Base-by-base conservation (phyloP, 345 rosid species). In the Ailanthus altissimus region DNA sequence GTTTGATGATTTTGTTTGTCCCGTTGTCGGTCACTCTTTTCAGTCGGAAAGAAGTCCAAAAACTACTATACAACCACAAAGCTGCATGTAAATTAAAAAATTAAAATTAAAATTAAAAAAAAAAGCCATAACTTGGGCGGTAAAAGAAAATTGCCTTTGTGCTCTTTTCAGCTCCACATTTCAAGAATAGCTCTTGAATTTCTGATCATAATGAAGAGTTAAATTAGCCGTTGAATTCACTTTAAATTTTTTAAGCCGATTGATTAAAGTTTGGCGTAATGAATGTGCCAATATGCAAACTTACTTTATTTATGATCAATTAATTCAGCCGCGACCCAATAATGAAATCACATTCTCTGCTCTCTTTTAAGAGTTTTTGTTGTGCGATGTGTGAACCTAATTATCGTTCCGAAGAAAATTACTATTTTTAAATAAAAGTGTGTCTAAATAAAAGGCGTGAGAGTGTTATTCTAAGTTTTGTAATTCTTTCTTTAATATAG, bases 1-100 rank as follows among this genome's bases (percentile, higher is more conserved):
- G 74, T 77, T 75, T 81, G 51, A 81, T 88, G 77, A 84, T 84
- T 64, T 68, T 70, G 58, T 72, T 60, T 77, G 84, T 78, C 86
- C 78, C 50, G 49, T 75, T 82, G 86, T 81, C 86, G 78, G 83
- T 72, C 63, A 54, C 73, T 70, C 71, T 68, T 73, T 47, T 36
- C 20, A 57, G 51, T 51, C 25, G 36, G 2, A 60, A 60, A 43
- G 3, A 38, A 54, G 63, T n/a, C 62, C 80, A 54, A 72, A 56
- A 26, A 57, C 70, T 46, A 63, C 45, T 43, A 54, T 25, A 75
- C 77, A 79, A 73, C 58, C 66, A 68, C 43, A 77, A 75, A 81
- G 87, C 74, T 75, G 80, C 80, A 58, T 58, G 57, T 15, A 63
- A 36, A 32, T 3, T n/a, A n/a, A n/a, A n/a, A n/a, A n/a, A n/a